Evolutionary conservation across 768 basidiomycete species (phyloP).

Genomic region (Russula dissimulans): DNA sequence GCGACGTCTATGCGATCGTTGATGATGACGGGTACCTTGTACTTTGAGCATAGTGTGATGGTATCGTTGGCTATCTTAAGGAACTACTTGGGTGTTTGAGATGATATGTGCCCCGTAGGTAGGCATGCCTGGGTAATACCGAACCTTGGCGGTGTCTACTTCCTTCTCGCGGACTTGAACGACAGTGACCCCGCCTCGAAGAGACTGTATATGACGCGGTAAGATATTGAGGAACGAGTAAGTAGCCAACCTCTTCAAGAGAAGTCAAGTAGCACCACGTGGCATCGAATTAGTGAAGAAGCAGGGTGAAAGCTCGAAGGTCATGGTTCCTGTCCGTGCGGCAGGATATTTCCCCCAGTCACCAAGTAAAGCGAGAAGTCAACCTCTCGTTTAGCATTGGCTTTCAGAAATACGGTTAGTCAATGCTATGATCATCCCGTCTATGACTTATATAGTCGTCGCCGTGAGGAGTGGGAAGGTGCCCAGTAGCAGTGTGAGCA

Average conservation of each 20-base stretch:
- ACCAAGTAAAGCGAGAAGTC: conserved; percentile 82
- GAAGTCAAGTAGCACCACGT: conserved; percentile 3
- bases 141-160: conserved; percentile 68
- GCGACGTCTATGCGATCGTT: conserved; percentile 86
- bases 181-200: conserved; percentile 80
- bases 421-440: no score
- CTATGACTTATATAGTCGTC: no score
- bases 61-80: conserved; percentile 60
- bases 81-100: conserved; percentile 40
- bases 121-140: conserved; percentile 17
- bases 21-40: conserved; percentile 76
- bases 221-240: background rate
- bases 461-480: no score
- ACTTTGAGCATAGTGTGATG: conserved; percentile 63
- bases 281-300: background rate
- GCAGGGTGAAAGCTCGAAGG: background rate
- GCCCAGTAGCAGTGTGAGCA: background rate
- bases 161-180: conserved; percentile 88
- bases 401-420: background rate
- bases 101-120: background rate
- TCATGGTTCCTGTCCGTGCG: conserved; percentile 55
- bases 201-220: conserved; percentile 37
- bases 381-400: conserved; percentile 20
- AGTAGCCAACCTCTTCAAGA: conserved; percentile 10
- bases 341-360: conserved; percentile 70